Evolutionary conservation across 108 stramenopile genomes (phyloP).

Genomic region (Pseudonitzschia multistriata): DNA sequence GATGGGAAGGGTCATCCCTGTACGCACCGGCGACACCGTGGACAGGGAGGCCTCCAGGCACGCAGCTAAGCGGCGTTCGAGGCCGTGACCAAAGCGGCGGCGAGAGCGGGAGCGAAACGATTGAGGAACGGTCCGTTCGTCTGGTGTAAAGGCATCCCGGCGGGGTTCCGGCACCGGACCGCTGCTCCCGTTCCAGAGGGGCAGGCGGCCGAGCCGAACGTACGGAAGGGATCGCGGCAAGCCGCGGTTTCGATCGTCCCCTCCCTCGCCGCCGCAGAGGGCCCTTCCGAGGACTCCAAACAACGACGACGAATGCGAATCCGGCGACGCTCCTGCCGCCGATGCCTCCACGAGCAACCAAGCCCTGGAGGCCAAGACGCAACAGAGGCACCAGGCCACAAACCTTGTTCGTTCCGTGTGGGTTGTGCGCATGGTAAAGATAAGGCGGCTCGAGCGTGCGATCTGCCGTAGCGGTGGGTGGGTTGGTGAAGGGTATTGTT

Average conservation of each 20-base stretch:
- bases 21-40: background rate
- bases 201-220: background rate
- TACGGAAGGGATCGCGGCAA: background rate
- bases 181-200: background rate
- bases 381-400: background rate
- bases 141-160: too few species aligned
- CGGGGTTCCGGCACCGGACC: too few species aligned
- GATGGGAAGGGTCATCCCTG: conserved; percentile 42
- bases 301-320: background rate
- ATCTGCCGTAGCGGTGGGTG: too few species aligned
- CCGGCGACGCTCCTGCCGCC: background rate
- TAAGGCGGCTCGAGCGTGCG: too few species aligned
- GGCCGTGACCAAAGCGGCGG: too few species aligned
- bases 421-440: too few species aligned
- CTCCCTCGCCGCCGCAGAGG: background rate
- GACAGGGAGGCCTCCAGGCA: background rate
- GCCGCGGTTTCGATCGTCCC: background rate
- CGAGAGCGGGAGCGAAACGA: too few species aligned
- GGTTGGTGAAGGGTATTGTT: too few species aligned
- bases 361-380: background rate
- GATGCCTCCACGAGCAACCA: background rate
- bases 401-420: background rate
- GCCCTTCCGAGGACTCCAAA: background rate
- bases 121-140: too few species aligned
- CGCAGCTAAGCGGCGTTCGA: background rate